Percentiles rank a stretch among this genome's conserved stretches.
Conservation (phyloP, 805 yeast species). For the Hanseniaspora thailandica region DNA sequence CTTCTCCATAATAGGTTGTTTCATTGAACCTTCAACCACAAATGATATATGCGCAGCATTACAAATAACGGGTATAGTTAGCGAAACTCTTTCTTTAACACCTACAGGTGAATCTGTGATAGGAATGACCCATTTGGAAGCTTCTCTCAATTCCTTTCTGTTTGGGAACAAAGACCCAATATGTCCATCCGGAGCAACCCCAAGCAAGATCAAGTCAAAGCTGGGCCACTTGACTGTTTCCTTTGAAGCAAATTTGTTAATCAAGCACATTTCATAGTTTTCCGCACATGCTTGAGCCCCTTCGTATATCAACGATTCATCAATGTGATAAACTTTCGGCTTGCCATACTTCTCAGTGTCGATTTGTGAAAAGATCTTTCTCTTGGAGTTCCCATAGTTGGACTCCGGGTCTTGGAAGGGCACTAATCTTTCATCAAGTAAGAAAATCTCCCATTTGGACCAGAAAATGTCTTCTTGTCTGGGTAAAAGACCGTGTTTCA, state of each 20-base stretch:
- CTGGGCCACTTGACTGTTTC: slow-evolving; percentile 92
- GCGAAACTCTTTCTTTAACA: slow-evolving; percentile 72
- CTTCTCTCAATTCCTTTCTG: slow-evolving; percentile 72
- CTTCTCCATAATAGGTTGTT: slow-evolving; percentile 80
- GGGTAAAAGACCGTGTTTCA: slow-evolving; percentile 71
- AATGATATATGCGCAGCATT: slow-evolving; percentile 87
- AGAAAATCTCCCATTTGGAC: slow-evolving; percentile 91
- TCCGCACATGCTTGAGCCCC: slow-evolving; percentile 93
- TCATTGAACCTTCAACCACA: slow-evolving; percentile 92
- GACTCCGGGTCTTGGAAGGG: slow-evolving; percentile 74
- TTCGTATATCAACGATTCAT: slow-evolving; percentile 51
- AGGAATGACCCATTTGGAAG: slow-evolving; percentile 89
- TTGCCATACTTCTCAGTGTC: slow-evolving; percentile 29
- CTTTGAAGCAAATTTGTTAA: slow-evolving; percentile 86
- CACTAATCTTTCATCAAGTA: slow-evolving; percentile 92
- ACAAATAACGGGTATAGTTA: slow-evolving; percentile 87
- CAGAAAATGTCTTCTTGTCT: slow-evolving; percentile 67
- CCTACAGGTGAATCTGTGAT: slow-evolving; percentile 86
- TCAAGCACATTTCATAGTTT: slow-evolving; percentile 71
- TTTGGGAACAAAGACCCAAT: slow-evolving; percentile 93
- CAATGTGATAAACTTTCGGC: slow-evolving; percentile 75
- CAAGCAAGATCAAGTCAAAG: slow-evolving; percentile 81
- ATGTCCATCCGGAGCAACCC: slow-evolving; percentile 99
- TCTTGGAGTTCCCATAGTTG: slow-evolving; percentile 80
- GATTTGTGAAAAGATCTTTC: slow-evolving; percentile 59